A percentile compares a stretch with the other conserved stretches of the same genome.
Evolutionary conservation across 345 rosid species (phyloP).

Genomic region (Cochlearia excelsa): DNA sequence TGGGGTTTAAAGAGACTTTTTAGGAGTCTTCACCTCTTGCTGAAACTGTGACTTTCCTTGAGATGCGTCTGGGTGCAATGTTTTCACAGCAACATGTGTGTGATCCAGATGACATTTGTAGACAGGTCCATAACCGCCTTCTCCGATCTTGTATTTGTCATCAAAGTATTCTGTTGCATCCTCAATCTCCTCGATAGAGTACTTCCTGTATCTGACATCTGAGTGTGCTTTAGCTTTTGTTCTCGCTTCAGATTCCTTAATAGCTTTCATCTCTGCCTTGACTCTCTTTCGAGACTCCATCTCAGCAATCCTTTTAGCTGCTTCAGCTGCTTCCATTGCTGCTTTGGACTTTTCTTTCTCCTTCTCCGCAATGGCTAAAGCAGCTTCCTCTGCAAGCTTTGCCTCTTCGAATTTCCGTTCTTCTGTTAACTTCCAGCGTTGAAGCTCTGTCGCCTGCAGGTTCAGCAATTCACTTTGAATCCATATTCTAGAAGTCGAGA

Average conservation of each 20-base stretch:
- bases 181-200: constrained; percentile 80
- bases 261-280: constrained; percentile 72
- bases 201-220: constrained; percentile 69
- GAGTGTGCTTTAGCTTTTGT: constrained; percentile 53
- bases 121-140: constrained; percentile 96
- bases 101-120: constrained; percentile 74
- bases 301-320: constrained; percentile 76
- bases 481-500: not conserved
- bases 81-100: constrained; percentile 83
- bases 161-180: constrained; percentile 71
- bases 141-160: constrained; percentile 68
- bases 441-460: constrained; percentile 72
- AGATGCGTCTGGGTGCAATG: constrained; percentile 80
- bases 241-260: constrained; percentile 68
- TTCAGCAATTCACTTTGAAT: constrained; percentile 7
- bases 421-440: constrained; percentile 79
- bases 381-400: constrained; percentile 69
- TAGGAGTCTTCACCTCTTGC: constrained; percentile 60
- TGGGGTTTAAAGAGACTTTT: constrained; percentile 5
- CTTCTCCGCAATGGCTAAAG: constrained; percentile 65
- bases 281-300: constrained; percentile 69
- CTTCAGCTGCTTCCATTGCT: constrained; percentile 84
- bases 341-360: constrained; percentile 84
- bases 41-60: constrained; percentile 93
- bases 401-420: constrained; percentile 71